These are phyloP conservation scores for Melaleuca alternifolia DNA, from an alignment of 345 rosid species.

Conservation along the genomic window DNA sequence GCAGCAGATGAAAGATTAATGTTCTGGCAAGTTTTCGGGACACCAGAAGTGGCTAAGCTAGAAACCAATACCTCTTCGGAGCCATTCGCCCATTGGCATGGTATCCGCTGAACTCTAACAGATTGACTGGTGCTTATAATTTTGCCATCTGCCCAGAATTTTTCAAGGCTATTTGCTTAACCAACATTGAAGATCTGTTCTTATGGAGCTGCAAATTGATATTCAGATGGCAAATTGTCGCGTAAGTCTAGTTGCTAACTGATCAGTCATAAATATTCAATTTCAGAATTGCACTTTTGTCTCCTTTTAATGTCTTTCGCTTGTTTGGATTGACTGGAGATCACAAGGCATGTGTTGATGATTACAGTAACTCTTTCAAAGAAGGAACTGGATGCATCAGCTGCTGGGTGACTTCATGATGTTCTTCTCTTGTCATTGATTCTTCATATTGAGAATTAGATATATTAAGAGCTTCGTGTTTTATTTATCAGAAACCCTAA, in stretches of 20 bases:
- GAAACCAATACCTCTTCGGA: slow-evolving; percentile 9
- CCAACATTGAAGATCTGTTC: too few species aligned
- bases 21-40: slow-evolving; percentile 36
- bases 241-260: slow-evolving; percentile 34
- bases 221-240: slow-evolving; percentile 10
- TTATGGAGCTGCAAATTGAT: not conserved
- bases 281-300: not conserved
- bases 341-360: slow-evolving; percentile 93
- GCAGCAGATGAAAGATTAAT: slow-evolving; percentile 30
- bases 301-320: not conserved
- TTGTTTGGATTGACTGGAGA: slow-evolving; percentile 53
- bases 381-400: slow-evolving; percentile 47
- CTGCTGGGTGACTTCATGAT: slow-evolving; percentile 53
- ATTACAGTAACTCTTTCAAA: slow-evolving; percentile 54
- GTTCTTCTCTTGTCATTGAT: too few species aligned
- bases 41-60: slow-evolving; percentile 17
- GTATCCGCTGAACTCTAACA: slow-evolving; percentile 19
- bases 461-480: not conserved
- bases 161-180: too few species aligned
- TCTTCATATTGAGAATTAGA: not conserved
- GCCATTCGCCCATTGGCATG: slow-evolving; percentile 13
- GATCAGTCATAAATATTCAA: not conserved
- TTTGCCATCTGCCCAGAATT: too few species aligned
- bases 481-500: not conserved
- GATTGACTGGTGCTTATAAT: too few species aligned